Base-by-base conservation (phyloP, 2,329 filamentous ascomycete genomes). In the Stachybotrys elegans region DNA sequence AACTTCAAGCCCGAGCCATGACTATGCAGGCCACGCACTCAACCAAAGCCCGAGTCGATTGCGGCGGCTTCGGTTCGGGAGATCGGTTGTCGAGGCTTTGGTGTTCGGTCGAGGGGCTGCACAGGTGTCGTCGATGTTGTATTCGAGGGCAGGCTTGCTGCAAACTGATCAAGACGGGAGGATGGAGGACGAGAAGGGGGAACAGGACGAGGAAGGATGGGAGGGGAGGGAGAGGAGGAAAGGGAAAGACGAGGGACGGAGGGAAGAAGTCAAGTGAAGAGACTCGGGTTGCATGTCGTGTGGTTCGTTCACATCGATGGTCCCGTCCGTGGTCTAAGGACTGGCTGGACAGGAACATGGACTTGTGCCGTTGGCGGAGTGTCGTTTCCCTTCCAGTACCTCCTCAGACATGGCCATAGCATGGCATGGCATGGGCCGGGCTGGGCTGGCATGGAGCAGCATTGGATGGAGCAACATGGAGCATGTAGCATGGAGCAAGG, bases 351-450 rank as follows among this genome's bases (percentile, higher is more conserved):
- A n/a, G n/a, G n/a, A n/a, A n/a, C n/a, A n/a, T n/a, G n/a, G n/a
- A 48, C 48, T 49, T 44, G 35, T 55, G 53, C 54, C 48, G 54
- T 57, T 58, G 56, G 54, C 52, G 52, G 49, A 53, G 51, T 46
- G 51, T 50, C 51, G 52, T 47, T 55, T 56, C 49, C 48, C 47
- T 54, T 48, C 53, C 48, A 51, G 52, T n/a, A n/a, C n/a, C n/a
- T n/a, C n/a, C n/a, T 12, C 9, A 34, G 31, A 34, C 31, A 34
- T 34, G 31, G 31, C n/a, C 31, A 34, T 34, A 17, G 49, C 51
- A 53, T 50, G n/a, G n/a, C n/a, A n/a, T n/a, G n/a, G n/a, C n/a
- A n/a, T n/a, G n/a, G n/a, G n/a, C n/a, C n/a, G n/a, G n/a, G n/a
- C n/a, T n/a, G n/a, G n/a, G n/a, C n/a, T n/a, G n/a, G n/a, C n/a